Conservation (phyloP, 805 yeast genomes). For the Saccharomycopsis javanensis region DNA sequence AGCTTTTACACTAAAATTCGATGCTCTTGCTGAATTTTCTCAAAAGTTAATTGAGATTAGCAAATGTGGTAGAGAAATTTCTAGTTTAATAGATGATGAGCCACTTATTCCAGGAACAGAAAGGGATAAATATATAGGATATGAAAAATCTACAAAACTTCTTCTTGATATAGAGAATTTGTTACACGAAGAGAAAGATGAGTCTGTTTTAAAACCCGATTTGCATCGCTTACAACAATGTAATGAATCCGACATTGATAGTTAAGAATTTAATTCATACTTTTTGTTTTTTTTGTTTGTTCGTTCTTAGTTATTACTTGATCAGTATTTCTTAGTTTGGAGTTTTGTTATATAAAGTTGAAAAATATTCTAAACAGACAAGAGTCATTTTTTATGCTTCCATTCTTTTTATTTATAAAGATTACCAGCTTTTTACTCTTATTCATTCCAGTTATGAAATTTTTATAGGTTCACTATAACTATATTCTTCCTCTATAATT, state of each 20-base stretch:
- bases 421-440: too few species aligned
- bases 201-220: not conserved
- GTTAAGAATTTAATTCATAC: not conserved
- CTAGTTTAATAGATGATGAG: constrained; percentile 91
- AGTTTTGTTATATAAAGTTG: too few species aligned
- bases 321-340: too few species aligned
- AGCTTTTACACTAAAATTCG: constrained; percentile 94
- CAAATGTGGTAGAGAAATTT: constrained; percentile 95
- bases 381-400: too few species aligned
- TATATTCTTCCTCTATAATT: too few species aligned
- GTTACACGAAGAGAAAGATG: constrained; percentile 38
- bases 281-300: not conserved
- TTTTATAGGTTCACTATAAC: too few species aligned
- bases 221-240: not conserved
- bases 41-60: constrained; percentile 96
- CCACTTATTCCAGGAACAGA: constrained; percentile 99
- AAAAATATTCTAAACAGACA: too few species aligned
- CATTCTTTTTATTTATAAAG: not conserved
- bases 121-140: constrained; percentile 96
- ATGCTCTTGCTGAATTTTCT: constrained; percentile 86
- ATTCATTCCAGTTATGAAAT: too few species aligned
- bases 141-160: constrained; percentile 96
- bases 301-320: too few species aligned
- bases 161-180: constrained; percentile 95
- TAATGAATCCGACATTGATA: not conserved